These are phyloP conservation scores for Macrophomina pseudophaseolina DNA, from an alignment of 2,329 filamentous ascomycete genomes.

Conservation along the genomic window DNA sequence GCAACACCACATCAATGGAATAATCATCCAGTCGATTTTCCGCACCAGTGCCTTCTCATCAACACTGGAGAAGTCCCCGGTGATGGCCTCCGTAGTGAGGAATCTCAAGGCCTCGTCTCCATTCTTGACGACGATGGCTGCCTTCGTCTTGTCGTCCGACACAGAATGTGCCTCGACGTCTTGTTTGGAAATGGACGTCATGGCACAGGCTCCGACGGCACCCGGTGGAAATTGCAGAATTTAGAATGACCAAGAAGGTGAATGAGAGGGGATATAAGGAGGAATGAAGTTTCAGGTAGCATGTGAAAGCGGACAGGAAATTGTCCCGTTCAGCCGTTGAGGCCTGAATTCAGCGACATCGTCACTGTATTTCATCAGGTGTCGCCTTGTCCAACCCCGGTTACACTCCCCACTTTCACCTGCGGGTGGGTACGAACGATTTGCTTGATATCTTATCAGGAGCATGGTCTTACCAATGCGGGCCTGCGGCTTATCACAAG, in stretches of 20 bases:
- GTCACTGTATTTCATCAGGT: neutral
- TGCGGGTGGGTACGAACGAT: neutral
- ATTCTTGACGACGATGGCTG: slow-evolving; percentile 20
- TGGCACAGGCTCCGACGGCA: neutral
- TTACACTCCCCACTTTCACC: slow-evolving; percentile 13
- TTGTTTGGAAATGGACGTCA: slow-evolving; percentile 1
- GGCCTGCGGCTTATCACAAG: neutral
- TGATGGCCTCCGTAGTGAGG: slow-evolving; percentile 30
- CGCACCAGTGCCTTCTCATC: slow-evolving; percentile 33
- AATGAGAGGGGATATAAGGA: neutral
- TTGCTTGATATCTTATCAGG: slow-evolving; percentile 8
- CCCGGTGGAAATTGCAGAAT: neutral
- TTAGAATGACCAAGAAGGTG: neutral
- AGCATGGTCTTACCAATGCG: neutral
- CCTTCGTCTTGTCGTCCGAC: neutral
- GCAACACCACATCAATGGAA: slow-evolving; percentile 35
- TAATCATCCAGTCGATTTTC: slow-evolving; percentile 35
- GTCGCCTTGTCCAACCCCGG: neutral
- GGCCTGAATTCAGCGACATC: neutral
- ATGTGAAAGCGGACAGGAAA: neutral
- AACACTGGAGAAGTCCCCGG: slow-evolving; percentile 28
- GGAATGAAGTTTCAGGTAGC: too few species aligned
- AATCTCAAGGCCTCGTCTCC: slow-evolving; percentile 36
- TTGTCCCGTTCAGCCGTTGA: neutral
- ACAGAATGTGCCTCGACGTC: slow-evolving; percentile 8